Conservation (phyloP, 371 early-diverging fungal species). For the Mortierella sp. region DNA sequence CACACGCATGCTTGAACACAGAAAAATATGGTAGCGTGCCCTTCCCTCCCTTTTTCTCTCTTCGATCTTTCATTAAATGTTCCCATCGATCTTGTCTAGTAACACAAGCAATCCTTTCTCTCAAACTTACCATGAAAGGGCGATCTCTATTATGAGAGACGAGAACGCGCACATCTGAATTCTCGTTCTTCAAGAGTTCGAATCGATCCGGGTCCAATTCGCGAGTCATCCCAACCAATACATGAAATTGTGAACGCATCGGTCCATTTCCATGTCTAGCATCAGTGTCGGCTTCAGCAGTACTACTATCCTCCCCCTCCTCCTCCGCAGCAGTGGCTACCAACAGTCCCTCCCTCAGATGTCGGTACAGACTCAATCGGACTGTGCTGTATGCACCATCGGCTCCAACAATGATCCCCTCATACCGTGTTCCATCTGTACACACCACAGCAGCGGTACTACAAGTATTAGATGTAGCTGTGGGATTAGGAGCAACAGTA, state of each 20-base stretch:
- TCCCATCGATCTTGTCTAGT: not conserved
- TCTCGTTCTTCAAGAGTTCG: constrained; percentile 5
- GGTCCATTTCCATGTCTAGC: constrained; percentile 18
- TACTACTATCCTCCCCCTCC: not conserved
- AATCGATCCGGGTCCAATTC: constrained; percentile 33
- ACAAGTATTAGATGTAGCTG: not conserved
- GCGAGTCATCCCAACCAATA: constrained; percentile 43
- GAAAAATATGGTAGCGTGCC: too few species aligned
- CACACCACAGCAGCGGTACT: constrained; percentile 14
- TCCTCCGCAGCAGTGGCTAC: not conserved
- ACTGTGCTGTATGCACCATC: constrained; percentile 48
- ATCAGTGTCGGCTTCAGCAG: not conserved
- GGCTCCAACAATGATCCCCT: constrained; percentile 45
- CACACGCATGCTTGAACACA: constrained; percentile 1
- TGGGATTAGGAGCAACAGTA: too few species aligned
- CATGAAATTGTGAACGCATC: constrained; percentile 18
- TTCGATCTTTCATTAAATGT: not conserved
- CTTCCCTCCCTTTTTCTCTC: not conserved
- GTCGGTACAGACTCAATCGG: constrained; percentile 32
- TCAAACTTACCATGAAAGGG: constrained; percentile 32
- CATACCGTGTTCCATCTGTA: constrained; percentile 31
- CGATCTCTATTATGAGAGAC: constrained; percentile 25
- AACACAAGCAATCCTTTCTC: not conserved
- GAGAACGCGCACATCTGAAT: constrained; percentile 28
- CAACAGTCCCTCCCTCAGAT: constrained; percentile 24